phyloP scores from a whole-genome alignment of 75 land plant genomes.

The Picea sitchensis region DNA sequence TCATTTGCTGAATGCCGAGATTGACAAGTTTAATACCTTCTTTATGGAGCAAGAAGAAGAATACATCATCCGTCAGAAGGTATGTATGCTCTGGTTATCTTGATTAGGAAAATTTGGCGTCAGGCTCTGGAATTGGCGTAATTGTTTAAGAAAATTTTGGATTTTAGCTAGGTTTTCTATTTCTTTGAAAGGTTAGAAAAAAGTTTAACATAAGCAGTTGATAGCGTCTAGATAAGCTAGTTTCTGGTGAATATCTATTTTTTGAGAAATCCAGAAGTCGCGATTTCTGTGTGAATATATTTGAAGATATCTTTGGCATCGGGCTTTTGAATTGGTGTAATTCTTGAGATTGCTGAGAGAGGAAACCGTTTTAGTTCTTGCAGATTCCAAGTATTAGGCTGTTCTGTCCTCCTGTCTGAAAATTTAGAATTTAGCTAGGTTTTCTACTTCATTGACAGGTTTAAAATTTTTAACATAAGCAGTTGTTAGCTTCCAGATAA shows the following conservation, averaged over 20 bases:
- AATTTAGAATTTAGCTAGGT: too few relatives aligned
- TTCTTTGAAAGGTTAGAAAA: not conserved
- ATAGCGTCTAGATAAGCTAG: too few relatives aligned
- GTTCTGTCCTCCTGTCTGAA: too few relatives aligned
- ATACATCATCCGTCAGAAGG: slow-evolving; percentile 45
- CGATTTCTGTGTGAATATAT: too few relatives aligned
- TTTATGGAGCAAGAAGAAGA: slow-evolving; percentile 50
- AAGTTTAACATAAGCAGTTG: too few relatives aligned
- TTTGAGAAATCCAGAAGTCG: too few relatives aligned
- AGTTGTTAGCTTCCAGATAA: too few relatives aligned
- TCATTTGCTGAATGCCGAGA: slow-evolving; percentile 28
- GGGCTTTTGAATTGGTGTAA: not conserved
- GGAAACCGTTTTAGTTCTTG: not conserved
- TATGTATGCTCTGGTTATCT: not conserved
- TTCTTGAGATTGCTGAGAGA: not conserved
- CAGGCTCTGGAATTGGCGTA: not conserved
- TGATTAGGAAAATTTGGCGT: not conserved
- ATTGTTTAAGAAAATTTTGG: not conserved
- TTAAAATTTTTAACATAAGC: too few relatives aligned
- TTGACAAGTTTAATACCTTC: slow-evolving; percentile 47
- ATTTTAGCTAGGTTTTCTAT: too few relatives aligned
- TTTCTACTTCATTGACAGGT: too few relatives aligned
- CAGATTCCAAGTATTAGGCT: too few relatives aligned
- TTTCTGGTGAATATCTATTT: too few relatives aligned
- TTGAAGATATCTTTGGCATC: not conserved